Percentiles rank a stretch among this genome's conserved stretches.
Evolutionary conservation across 192 early-diverging fungal species (phyloP).

Genomic region (Entomortierella beljakovae): DNA sequence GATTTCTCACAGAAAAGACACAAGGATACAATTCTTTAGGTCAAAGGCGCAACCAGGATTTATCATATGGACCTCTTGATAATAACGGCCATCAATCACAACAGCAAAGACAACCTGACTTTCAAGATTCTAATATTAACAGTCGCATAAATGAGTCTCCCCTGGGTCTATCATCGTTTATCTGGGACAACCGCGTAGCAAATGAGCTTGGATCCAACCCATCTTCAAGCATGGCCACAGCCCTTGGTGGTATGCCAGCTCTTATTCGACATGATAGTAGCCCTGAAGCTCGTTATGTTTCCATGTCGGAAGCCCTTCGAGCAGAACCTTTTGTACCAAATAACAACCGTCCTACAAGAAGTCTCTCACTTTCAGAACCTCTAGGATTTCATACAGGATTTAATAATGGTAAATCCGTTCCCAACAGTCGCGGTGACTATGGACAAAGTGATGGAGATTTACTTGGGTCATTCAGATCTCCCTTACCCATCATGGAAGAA

Average conservation of each 20-base stretch:
- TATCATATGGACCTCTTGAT: constrained; percentile 10
- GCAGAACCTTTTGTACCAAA: constrained; percentile 35
- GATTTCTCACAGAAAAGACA: neutral
- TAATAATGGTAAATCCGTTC: neutral
- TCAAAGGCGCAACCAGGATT: neutral
- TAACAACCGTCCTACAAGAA: constrained; percentile 10
- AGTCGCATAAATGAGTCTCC: constrained; percentile 45
- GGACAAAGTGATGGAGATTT: constrained; percentile 7
- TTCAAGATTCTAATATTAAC: no score
- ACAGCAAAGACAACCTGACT: neutral
- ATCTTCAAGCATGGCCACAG: neutral
- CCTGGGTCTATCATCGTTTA: constrained; percentile 31
- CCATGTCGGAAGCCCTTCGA: constrained; percentile 18
- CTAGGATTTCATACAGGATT: constrained; percentile 15
- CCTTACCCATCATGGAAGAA: constrained; percentile 33
- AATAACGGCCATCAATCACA: neutral
- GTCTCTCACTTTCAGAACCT: constrained; percentile 39
- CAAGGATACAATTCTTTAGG: neutral
- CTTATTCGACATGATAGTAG: constrained; percentile 3
- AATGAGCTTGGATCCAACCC: neutral
- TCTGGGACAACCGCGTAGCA: constrained; percentile 25
- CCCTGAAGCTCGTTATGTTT: constrained; percentile 3
- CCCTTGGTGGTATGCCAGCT: constrained; percentile 4
- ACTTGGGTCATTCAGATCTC: constrained; percentile 4
- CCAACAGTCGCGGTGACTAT: neutral